Evolutionary conservation across 805 yeast genomes (phyloP).

Genomic region (Cyberlindnera amylophila): DNA sequence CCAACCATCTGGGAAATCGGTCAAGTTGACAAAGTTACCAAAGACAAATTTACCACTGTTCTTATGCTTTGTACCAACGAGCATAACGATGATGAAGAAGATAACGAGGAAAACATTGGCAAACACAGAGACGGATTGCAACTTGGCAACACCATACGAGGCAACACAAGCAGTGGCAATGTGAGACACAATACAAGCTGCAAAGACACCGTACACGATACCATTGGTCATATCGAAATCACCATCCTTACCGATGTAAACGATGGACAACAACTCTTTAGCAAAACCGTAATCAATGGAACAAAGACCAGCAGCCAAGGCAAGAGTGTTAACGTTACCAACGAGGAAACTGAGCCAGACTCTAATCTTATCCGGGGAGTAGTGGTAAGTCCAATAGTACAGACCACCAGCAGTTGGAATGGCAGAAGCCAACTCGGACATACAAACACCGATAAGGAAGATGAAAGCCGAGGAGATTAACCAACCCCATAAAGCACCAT

Average conservation of each 20-base stretch:
- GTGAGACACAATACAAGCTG: conserved; percentile 53
- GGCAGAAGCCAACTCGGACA: conserved; percentile 65
- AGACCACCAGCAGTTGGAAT: conserved; percentile 77
- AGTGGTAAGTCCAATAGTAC: conserved; percentile 64
- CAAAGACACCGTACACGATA: conserved; percentile 61
- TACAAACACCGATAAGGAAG: conserved; percentile 49
- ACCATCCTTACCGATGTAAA: conserved; percentile 51
- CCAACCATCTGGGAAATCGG: conserved; percentile 59
- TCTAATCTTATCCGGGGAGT: conserved; percentile 52
- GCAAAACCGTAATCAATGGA: conserved; percentile 71
- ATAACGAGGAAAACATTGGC: conserved; percentile 50
- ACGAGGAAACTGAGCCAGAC: conserved; percentile 57
- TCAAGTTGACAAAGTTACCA: conserved; percentile 43
- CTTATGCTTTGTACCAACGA: conserved; percentile 45
- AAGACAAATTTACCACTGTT: conserved; percentile 53
- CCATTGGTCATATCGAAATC: conserved; percentile 50
- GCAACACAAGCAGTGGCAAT: conserved; percentile 51
- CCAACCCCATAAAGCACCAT: conserved; percentile 69
- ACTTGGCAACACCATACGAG: conserved; percentile 49
- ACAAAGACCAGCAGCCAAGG: conserved; percentile 62
- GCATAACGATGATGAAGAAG: conserved; percentile 59
- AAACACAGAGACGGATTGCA: conserved; percentile 57
- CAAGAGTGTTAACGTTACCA: conserved; percentile 66
- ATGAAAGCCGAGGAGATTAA: conserved; percentile 52
- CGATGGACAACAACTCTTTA: conserved; percentile 53